Percentiles rank a stretch among this genome's conserved stretches.
Evolutionary conservation across 805 yeast species (phyloP).

Genomic region (Zygosaccharomyces pseudorouxii): DNA sequence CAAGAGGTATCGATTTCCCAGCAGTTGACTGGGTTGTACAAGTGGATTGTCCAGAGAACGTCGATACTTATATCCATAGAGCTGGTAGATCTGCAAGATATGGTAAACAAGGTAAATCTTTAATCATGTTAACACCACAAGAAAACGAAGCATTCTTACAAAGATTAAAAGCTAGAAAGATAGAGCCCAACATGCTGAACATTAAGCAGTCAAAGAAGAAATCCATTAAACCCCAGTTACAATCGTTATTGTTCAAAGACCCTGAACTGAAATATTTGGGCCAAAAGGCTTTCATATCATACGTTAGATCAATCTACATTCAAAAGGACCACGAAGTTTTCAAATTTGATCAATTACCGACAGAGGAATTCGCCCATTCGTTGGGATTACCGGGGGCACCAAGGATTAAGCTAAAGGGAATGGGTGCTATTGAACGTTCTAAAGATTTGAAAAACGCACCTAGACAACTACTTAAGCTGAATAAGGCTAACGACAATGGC

Average conservation of each 20-base stretch:
- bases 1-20: slow-evolving; percentile 89
- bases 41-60: slow-evolving; percentile 86
- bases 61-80: slow-evolving; percentile 83
- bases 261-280: slow-evolving; percentile 91
- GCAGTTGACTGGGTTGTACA: slow-evolving; percentile 94
- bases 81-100: slow-evolving; percentile 89
- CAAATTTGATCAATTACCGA: slow-evolving; percentile 67
- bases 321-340: slow-evolving; percentile 87
- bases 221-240: slow-evolving; percentile 76
- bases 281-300: slow-evolving; percentile 92
- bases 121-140: slow-evolving; percentile 75
- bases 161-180: slow-evolving; percentile 55
- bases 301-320: slow-evolving; percentile 75
- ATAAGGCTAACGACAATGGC: slow-evolving; percentile 61
- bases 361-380: slow-evolving; percentile 80
- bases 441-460: slow-evolving; percentile 80
- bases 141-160: slow-evolving; percentile 76
- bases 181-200: slow-evolving; percentile 66
- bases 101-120: slow-evolving; percentile 76
- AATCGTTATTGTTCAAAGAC: slow-evolving; percentile 83
- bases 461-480: slow-evolving; percentile 56
- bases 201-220: slow-evolving; percentile 69
- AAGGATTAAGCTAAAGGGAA: slow-evolving; percentile 67
- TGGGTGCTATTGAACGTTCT: slow-evolving; percentile 39
- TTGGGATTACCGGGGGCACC: slow-evolving; percentile 97